Evolutionary conservation across 129 eudicot genomes (phyloP).

Genomic region (Flaveria robusta): DNA sequence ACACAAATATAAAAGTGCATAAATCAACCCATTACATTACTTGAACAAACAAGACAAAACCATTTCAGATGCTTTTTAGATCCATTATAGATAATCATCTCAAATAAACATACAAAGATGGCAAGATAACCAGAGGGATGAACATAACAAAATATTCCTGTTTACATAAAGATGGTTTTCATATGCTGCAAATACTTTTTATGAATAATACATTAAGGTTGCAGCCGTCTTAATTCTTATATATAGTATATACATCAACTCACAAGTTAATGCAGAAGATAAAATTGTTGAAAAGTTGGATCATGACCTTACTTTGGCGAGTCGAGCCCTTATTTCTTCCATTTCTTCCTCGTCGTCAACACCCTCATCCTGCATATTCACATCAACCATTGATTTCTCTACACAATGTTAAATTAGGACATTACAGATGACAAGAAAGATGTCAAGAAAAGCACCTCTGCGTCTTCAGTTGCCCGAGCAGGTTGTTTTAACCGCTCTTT

Average conservation of each 20-base stretch:
- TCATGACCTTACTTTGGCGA: conserved; percentile 85
- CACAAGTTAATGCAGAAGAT: conserved; percentile 8
- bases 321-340: conserved; percentile 93
- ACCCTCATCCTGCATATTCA: conserved; percentile 55
- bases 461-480: conserved; percentile 50
- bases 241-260: conserved; percentile 26
- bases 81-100: background rate
- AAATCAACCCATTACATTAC: background rate
- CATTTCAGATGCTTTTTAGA: background rate
- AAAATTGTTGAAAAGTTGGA: background rate
- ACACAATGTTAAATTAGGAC: background rate
- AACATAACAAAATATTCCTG: conserved; percentile 14
- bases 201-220: conserved; percentile 8
- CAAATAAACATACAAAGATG: background rate
- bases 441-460: conserved; percentile 38
- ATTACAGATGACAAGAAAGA: background rate
- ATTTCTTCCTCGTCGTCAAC: conserved; percentile 87
- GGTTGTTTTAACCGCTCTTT: conserved; percentile 73
- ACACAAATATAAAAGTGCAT: background rate
- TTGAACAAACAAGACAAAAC: background rate
- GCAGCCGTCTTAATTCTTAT: conserved; percentile 24
- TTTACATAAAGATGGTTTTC: conserved; percentile 26
- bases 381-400: conserved; percentile 17
- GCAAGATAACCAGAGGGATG: background rate
- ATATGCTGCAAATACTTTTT: conserved; percentile 7